Evolutionary conservation across 2,329 filamentous ascomycete genomes (phyloP), one percentile per base, ranked within the genome.

Genomic region (Aspergillus brunneoviolaceus): DNA sequence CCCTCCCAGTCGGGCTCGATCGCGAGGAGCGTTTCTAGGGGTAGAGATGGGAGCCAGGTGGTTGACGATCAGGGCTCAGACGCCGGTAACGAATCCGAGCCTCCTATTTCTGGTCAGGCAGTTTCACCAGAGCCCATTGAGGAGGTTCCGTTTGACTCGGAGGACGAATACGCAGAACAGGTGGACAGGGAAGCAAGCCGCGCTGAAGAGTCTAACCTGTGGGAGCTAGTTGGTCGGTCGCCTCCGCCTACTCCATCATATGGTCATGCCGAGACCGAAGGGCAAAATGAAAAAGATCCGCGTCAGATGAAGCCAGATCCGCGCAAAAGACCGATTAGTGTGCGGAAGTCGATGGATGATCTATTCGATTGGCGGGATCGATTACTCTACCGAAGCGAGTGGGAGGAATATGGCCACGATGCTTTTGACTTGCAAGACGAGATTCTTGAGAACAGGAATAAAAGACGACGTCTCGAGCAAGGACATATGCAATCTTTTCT

Each of bases 311-410:
- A 45, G 39, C 39, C 16, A 2, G 39, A 45, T 19, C 16, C 14
- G 3, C 39, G 14, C 14, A 45, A 61, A 31, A 69, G 64, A 55
- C 69, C 71, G 56, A 57, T 58, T 21, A 64, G 64, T 39, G 69
- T 72, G 60, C 75, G 71, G 65, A 76, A 72, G 68, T 65, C 65
- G 56, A 65, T 64, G 57, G 65, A 76, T 50, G 76, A 80, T 11
- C 57, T 76, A 10, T 66, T 73, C n/a, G 72, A 80, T 53, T 86
- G 84, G 84, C 77, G 81, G 54, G 74, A 75, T 27, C 74, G 71
- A 53, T 73, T 76, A 1, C 67, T 81, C 2, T 84, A 81, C 55
- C 77, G 74, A 50, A 74, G 78, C 19, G 76, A 80, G 33, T 86
- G 84, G 84, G 83, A 85, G 65, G 71, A 72, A n/a, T 74, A 73